Evolutionary conservation across 257 asterid species (phyloP), one percentile per base, ranked within the genome.

Genomic region (Cordia subcordata): DNA sequence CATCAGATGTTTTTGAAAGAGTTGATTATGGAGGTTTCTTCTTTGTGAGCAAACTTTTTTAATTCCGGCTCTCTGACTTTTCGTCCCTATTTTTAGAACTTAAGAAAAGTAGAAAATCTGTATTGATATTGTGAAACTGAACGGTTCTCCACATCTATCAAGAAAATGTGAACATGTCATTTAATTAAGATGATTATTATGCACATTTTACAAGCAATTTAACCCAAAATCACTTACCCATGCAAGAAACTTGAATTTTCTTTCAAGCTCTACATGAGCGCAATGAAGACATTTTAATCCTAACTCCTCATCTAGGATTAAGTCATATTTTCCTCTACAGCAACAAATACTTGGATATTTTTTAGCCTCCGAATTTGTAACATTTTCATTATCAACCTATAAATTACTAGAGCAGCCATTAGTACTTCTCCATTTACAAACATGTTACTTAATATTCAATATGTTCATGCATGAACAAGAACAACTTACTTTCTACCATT

Each of bases 221-320:
- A 58, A 19, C 12, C 20, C 22, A 22, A 62, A 50, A 59, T 40
- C 20, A 60, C 94, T 82, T 65, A 80, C 89, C 82, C 80, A 84
- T 18, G 44, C 46, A 18, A 82, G 88, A 55, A 75, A 1, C 17
- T 81, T 57, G 15, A 79, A 59, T 73, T 42, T 81, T 1, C 77
- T 70, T 50, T 53, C 84, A 10, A 64, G 62, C 35, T 53, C 79
- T 18, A 70, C 76, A 58, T 72, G 68, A 51, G 10, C n/a, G 60
- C 92, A 84, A 33, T 44, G 38, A 0, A 9, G 38, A 35, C 92
- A 84, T 11, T 57, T 39, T 14, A 72, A 17, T 53, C 92, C 92
- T 47, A 58, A 11, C 10, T 76, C 81, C 0, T 81, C 88, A 37
- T n/a, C 10, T 20, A 62, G 5, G 45, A 60, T 13, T 57, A 76